Conservation (phyloP, 495 filamentous ascomycete species). For the Penicillium verhagenii region DNA sequence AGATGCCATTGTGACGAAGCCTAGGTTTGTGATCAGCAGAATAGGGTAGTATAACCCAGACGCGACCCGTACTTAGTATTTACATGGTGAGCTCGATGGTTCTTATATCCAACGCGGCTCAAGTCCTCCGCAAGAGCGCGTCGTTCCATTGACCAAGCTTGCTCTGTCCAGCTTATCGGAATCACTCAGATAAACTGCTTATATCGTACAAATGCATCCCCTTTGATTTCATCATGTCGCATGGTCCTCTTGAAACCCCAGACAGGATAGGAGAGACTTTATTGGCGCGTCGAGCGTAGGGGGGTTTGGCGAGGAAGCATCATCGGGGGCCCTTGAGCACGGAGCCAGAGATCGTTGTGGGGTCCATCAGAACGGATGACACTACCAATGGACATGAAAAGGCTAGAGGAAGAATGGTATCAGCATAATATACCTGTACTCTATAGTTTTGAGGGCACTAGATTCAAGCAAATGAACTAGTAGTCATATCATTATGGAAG, state of each 20-base stretch:
- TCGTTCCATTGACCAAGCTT: neutral
- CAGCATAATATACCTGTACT: too few species aligned
- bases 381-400: slow-evolving; percentile 98
- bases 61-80: neutral
- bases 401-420: slow-evolving; percentile 50
- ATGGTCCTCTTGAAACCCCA: slow-evolving; percentile 15
- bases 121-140: neutral
- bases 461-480: neutral
- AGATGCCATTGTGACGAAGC: neutral
- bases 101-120: neutral
- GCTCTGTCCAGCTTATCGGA: slow-evolving; percentile 2
- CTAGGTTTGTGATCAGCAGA: neutral
- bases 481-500: neutral
- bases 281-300: slow-evolving; percentile 38
- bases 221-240: slow-evolving; percentile 26
- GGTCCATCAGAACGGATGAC: slow-evolving; percentile 84
- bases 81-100: neutral
- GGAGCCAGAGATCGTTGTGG: slow-evolving; percentile 48
- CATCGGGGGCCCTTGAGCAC: slow-evolving; percentile 45
- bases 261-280: slow-evolving; percentile 12
- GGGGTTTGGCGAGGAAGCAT: slow-evolving; percentile 47
- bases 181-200: slow-evolving; percentile 19
- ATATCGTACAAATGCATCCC: slow-evolving; percentile 40
- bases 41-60: neutral
- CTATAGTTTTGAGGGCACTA: neutral